These are phyloP conservation scores for Pelargonium myrrhifolium DNA, from an alignment of 441 rosid species.

Conservation along the genomic window DNA sequence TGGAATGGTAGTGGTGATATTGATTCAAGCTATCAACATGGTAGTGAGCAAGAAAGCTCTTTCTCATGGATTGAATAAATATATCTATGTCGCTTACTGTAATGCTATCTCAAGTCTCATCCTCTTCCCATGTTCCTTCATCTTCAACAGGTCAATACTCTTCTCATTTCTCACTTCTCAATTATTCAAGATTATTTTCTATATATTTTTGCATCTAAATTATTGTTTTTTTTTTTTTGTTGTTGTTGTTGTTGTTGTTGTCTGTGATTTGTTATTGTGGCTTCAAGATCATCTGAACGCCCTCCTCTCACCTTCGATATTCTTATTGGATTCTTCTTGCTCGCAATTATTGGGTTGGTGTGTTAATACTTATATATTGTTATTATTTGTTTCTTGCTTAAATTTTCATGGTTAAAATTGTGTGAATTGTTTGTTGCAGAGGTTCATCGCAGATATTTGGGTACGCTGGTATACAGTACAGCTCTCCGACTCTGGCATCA, in stretches of 20 bases:
- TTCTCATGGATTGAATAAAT: neutral
- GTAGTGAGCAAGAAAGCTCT: neutral
- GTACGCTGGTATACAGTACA: constrained; percentile 43
- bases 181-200: no score
- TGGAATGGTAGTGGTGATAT: neutral
- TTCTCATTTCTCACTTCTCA: no score
- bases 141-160: neutral
- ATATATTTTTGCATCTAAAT: no score
- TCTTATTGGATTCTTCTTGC: neutral
- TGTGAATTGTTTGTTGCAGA: constrained; percentile 20
- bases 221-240: no score
- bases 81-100: neutral
- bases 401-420: neutral
- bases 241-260: no score
- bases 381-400: no score
- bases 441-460: constrained; percentile 45
- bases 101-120: neutral
- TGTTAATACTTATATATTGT: no score
- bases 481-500: constrained; percentile 64
- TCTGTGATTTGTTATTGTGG: no score
- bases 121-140: neutral
- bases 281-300: no score
- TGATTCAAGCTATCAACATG: neutral
- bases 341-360: neutral
- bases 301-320: neutral